Percentiles rank a stretch among this genome's conserved stretches.
phyloP scores from a whole-genome alignment of 2,329 filamentous ascomycete species.

The Cryoendolithus antarcticus region DNA sequence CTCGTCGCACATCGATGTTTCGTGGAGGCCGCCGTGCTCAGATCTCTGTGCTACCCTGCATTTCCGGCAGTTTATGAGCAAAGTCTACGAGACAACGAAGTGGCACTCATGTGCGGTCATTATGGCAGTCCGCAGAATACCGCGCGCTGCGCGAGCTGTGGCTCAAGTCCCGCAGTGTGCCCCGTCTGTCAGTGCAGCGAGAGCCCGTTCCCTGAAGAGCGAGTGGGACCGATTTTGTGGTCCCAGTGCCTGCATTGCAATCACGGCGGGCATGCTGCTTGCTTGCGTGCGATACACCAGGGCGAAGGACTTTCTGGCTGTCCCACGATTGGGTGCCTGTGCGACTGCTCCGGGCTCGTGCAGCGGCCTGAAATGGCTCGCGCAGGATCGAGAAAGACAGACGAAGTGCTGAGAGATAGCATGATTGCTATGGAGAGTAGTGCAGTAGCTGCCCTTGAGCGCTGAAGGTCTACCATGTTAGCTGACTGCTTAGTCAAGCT shows the following conservation, averaged over 20 bases:
- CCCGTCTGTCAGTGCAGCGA: conserved; percentile 2
- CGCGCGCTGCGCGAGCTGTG: neutral
- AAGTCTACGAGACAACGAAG: conserved; percentile 40
- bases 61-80: conserved; percentile 48
- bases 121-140: conserved; percentile 23
- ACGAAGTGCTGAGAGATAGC: no score
- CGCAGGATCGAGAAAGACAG: no score
- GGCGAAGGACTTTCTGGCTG: conserved; percentile 42
- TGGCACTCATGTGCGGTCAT: conserved; percentile 43
- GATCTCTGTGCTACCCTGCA: conserved; percentile 40
- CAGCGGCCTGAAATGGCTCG: no score
- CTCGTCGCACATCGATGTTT: conserved; percentile 35
- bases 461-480: no score
- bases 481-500: no score
- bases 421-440: no score
- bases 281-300: conserved; percentile 44
- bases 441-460: no score
- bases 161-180: neutral
- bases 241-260: conserved; percentile 48
- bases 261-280: conserved; percentile 47
- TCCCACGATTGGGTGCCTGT: conserved; percentile 46
- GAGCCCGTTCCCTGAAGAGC: conserved; percentile 1
- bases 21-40: conserved; percentile 44
- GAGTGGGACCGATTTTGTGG: conserved; percentile 32
- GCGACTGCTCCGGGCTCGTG: conserved; percentile 40